Conservation (phyloP, 495 filamentous ascomycete species). For the Penicillium waksmanii region DNA sequence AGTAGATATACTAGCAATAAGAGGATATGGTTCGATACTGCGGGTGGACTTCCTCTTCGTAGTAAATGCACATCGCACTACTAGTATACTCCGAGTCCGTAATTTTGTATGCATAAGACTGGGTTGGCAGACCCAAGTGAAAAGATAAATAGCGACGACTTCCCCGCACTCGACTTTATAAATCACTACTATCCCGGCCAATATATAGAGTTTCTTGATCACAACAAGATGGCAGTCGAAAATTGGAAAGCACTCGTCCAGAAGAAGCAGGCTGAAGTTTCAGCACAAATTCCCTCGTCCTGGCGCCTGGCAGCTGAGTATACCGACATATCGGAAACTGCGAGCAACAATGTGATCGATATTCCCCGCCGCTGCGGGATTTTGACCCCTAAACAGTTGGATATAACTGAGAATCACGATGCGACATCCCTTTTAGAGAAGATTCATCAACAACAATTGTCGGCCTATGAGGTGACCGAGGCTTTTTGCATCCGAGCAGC, state of each 20-base stretch:
- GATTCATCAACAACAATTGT: constrained; percentile 4
- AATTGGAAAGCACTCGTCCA: constrained; percentile 28
- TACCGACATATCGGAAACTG: constrained; percentile 14
- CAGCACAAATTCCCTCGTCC: constrained; percentile 46
- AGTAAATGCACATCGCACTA: neutral
- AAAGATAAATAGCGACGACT: no score
- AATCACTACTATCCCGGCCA: neutral
- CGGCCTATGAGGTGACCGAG: constrained; percentile 45
- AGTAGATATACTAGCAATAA: no score
- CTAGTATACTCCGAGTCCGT: no score
- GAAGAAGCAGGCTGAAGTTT: constrained; percentile 42
- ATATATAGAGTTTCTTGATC: neutral
- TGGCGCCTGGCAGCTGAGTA: constrained; percentile 38
- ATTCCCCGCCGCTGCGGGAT: constrained; percentile 46
- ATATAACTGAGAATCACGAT: constrained; percentile 57
- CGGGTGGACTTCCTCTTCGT: constrained; percentile 1
- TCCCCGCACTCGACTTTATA: no score
- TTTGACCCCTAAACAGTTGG: constrained; percentile 51
- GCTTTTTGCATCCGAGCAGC: constrained; percentile 61
- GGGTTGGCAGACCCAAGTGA: no score
- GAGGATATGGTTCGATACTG: neutral
- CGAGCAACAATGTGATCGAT: constrained; percentile 32
- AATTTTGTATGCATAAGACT: no score
- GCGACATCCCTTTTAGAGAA: constrained; percentile 44
- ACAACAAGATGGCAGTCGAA: constrained; percentile 19